Conservation (phyloP, 2,329 filamentous ascomycete species). For the Seiridium cupressi region DNA sequence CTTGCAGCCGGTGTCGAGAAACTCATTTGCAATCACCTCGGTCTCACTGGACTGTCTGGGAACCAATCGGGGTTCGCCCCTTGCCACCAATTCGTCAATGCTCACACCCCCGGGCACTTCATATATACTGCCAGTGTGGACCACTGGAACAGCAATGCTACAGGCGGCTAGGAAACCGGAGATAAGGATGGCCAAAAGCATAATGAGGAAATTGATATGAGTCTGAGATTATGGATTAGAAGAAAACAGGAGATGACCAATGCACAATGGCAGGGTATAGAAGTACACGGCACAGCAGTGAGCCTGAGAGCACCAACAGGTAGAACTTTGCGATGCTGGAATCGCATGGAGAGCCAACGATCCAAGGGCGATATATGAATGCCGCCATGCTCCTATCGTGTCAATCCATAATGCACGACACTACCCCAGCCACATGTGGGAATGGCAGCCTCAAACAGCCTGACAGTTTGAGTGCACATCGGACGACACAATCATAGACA, state of each 20-base stretch:
- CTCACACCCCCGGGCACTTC: neutral
- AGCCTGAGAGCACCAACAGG: too few species aligned
- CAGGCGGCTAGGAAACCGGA: constrained; percentile 12
- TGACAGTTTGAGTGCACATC: neutral
- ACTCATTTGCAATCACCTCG: constrained; percentile 28
- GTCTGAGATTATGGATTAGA: too few species aligned
- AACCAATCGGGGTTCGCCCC: neutral
- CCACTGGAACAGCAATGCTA: constrained; percentile 14
- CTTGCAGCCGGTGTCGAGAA: constrained; percentile 31
- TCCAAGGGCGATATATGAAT: too few species aligned
- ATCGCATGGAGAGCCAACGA: too few species aligned
- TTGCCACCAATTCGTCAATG: neutral
- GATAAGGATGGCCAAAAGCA: constrained; percentile 13
- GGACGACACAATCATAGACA: neutral
- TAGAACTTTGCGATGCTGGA: too few species aligned
- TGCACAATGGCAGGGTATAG: too few species aligned
- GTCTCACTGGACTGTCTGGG: neutral
- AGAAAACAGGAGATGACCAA: too few species aligned
- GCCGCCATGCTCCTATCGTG: too few species aligned
- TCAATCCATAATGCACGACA: neutral
- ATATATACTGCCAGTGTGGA: constrained; percentile 2
- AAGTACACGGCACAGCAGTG: too few species aligned
- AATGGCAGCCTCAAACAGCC: neutral
- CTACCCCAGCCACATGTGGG: neutral
- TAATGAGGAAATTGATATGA: constrained; percentile 13